Conservation (phyloP, 495 filamentous ascomycete species). For the Poronia punctata region DNA sequence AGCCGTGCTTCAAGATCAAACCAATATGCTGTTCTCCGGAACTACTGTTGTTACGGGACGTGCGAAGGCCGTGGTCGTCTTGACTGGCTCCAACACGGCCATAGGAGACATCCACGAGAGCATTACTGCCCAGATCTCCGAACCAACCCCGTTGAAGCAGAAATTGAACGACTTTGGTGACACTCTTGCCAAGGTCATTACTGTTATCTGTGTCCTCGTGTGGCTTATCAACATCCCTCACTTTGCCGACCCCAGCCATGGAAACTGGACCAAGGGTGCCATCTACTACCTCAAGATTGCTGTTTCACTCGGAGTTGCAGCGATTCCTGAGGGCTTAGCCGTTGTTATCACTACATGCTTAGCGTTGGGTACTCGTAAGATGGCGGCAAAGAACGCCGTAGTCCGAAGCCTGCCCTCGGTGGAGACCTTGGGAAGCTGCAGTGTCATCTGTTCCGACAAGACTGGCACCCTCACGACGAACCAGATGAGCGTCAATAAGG, state of each 20-base stretch:
- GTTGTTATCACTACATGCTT: conserved; percentile 98
- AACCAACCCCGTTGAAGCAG: conserved; percentile 94
- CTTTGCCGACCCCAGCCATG: conserved; percentile 90
- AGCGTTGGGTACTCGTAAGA: conserved; percentile 90
- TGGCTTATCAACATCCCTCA: conserved; percentile 98
- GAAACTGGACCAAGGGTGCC: conserved; percentile 92
- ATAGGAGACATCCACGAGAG: conserved; percentile 99
- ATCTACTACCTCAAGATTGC: conserved; percentile 99
- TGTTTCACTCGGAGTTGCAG: conserved; percentile 94
- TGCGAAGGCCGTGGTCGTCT: conserved; percentile 84
- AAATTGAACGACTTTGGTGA: conserved; percentile 99
- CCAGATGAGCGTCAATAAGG: conserved; percentile 96
- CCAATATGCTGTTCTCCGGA: conserved; percentile 97
- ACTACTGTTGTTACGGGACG: conserved; percentile 95
- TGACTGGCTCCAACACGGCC: conserved; percentile 86
- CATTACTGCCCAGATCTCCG: conserved; percentile 95
- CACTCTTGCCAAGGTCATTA: conserved; percentile 94
- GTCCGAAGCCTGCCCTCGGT: conserved; percentile 94
- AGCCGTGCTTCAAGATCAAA: conserved; percentile 95
- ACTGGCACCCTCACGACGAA: conserved; percentile 98
- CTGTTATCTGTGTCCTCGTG: conserved; percentile 88
- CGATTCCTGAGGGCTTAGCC: conserved; percentile 93
- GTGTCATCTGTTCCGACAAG: conserved; percentile 99
- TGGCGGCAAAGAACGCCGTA: conserved; percentile 97
- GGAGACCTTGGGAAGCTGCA: conserved; percentile 97